Conservation (phyloP, 1,139 yeast species). For the Debaryomycetaceae sp. region DNA sequence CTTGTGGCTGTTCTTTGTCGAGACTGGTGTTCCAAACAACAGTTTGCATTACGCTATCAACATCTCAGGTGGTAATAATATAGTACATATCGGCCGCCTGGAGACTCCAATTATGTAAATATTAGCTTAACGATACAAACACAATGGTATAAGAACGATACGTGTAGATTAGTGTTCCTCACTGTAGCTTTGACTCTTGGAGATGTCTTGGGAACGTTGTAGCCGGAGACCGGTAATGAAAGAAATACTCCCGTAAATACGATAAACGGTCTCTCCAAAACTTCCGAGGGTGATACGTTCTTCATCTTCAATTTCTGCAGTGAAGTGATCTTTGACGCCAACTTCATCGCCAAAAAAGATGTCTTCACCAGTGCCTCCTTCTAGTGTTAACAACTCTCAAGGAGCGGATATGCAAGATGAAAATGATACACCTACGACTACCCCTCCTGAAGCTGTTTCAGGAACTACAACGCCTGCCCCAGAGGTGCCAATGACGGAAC, state of each 20-base stretch:
- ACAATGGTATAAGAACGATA: no score
- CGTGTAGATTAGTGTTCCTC: no score
- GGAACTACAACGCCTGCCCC: constrained; percentile 9
- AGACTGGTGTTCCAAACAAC: no score
- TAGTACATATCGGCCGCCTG: no score
- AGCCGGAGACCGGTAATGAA: no score
- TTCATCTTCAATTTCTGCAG: not conserved
- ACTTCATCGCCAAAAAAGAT: constrained; percentile 2
- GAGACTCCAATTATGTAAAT: not conserved
- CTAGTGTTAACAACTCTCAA: constrained; percentile 8
- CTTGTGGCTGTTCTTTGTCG: constrained; percentile 1
- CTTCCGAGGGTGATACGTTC: constrained; percentile 9
- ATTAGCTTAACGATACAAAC: not conserved
- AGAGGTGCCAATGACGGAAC: constrained; percentile 10
- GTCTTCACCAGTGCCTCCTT: constrained; percentile 8
- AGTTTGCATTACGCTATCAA: no score
- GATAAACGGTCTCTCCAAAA: not conserved
- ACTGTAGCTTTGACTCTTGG: no score
- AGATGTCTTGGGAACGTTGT: no score
- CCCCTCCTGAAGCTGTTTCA: constrained; percentile 8
- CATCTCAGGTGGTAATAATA: no score
- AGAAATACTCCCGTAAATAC: no score
- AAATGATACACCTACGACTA: constrained; percentile 10
- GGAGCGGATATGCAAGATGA: constrained; percentile 2
- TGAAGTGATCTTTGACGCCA: not conserved